Percentiles rank a stretch among this genome's conserved stretches.
These are phyloP conservation scores for Ceratobasidium sp. DNA, from an alignment of 1,284 basidiomycete genomes.

Conservation along the genomic window DNA sequence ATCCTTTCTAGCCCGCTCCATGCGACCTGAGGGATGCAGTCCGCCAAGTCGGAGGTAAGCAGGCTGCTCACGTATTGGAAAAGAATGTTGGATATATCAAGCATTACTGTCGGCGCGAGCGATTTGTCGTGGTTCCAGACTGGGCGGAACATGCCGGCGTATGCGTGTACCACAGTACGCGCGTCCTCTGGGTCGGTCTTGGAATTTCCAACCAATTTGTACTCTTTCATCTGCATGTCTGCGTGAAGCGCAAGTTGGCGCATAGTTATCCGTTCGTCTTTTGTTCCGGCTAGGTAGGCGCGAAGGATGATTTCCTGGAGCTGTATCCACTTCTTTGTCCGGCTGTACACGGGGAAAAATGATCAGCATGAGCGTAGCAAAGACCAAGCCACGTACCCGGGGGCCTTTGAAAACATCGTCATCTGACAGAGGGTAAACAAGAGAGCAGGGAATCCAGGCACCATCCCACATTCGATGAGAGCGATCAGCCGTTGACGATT, in stretches of 20 bases:
- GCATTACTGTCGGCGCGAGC: neutral
- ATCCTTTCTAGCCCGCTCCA: neutral
- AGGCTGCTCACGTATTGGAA: neutral
- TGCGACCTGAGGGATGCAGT: constrained; percentile 4
- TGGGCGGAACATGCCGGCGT: constrained; percentile 1
- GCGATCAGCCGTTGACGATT: neutral
- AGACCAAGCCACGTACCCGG: neutral
- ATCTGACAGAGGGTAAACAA: constrained; percentile 18
- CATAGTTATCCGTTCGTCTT: neutral
- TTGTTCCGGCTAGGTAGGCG: neutral
- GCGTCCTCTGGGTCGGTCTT: constrained; percentile 14
- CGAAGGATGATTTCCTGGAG: constrained; percentile 13
- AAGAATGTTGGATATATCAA: neutral
- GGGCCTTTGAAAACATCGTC: neutral
- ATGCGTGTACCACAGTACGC: neutral
- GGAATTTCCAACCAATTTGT: neutral
- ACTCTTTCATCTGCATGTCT: neutral
- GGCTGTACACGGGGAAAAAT: neutral
- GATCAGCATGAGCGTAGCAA: neutral
- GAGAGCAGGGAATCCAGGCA: constrained; percentile 11
- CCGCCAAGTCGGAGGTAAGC: neutral
- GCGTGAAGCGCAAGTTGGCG: neutral
- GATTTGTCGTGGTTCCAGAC: neutral
- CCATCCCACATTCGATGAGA: neutral
- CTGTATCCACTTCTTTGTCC: neutral